Conservation (phyloP, 805 yeast genomes). For the Wickerhamomyces ciferrii region DNA sequence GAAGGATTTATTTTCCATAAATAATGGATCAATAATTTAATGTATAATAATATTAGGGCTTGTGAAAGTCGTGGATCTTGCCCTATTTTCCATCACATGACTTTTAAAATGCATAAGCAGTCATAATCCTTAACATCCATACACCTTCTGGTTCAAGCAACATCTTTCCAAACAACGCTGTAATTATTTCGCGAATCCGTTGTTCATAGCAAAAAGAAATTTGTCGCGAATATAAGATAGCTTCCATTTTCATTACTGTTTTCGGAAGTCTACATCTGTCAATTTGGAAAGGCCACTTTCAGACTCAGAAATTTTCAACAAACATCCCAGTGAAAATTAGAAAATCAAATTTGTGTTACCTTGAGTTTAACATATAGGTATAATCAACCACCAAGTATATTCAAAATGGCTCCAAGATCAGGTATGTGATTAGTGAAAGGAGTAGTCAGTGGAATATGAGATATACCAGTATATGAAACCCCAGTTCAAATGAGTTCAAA, state of each 20-base stretch:
- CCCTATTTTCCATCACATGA: background rate
- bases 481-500: background rate
- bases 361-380: background rate
- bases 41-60: background rate
- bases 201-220: background rate
- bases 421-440: slow-evolving; percentile 34
- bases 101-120: background rate
- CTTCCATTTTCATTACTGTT: background rate
- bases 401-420: slow-evolving; percentile 45
- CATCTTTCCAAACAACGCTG: background rate
- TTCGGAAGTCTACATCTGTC: background rate
- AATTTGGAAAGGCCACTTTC: background rate
- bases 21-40: background rate
- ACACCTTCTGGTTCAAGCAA: background rate
- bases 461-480: background rate
- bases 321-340: slow-evolving; percentile 1
- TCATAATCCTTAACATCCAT: background rate
- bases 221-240: background rate
- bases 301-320: background rate
- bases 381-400: slow-evolving; percentile 7
- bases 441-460: background rate
- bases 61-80: background rate
- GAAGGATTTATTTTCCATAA: background rate
- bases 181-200: background rate
- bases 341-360: slow-evolving; percentile 3